Evolutionary conservation across 2,329 filamentous ascomycete genomes (phyloP).

Genomic region (Fusarium coffeatum): DNA sequence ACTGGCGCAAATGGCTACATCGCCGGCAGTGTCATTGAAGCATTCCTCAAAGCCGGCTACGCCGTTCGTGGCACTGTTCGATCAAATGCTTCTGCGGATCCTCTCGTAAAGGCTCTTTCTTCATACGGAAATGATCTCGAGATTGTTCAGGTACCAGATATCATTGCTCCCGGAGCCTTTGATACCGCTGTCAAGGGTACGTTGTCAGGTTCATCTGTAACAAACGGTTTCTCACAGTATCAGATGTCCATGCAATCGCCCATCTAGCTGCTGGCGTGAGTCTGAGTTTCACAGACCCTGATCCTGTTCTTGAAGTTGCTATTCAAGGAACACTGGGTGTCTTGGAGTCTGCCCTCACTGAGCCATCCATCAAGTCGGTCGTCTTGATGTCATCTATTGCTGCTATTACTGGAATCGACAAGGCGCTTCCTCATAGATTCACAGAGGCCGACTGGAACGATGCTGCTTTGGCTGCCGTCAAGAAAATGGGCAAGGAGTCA

Average conservation of each 20-base stretch:
- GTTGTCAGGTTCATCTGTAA: background rate
- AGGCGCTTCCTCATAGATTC: slow-evolving; percentile 22
- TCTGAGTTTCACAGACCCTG: slow-evolving; percentile 37
- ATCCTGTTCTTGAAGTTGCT: slow-evolving; percentile 37
- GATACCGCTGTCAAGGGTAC: slow-evolving; percentile 50
- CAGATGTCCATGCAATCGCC: slow-evolving; percentile 40
- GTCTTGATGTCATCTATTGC: slow-evolving; percentile 45
- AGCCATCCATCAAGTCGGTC: slow-evolving; percentile 40
- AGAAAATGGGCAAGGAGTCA: slow-evolving; percentile 37
- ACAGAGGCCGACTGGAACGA: slow-evolving; percentile 45
- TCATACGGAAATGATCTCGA: slow-evolving; percentile 38
- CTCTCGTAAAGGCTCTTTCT: slow-evolving; percentile 35
- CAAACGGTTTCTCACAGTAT: background rate
- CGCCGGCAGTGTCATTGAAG: slow-evolving; percentile 51
- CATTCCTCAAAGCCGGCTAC: slow-evolving; percentile 53
- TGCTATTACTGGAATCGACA: slow-evolving; percentile 14
- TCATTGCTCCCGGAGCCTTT: slow-evolving; percentile 51
- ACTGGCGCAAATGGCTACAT: slow-evolving; percentile 57
- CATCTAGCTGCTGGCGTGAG: slow-evolving; percentile 41
- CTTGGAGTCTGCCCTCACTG: slow-evolving; percentile 36
- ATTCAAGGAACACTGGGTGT: slow-evolving; percentile 36
- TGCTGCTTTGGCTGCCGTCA: slow-evolving; percentile 26
- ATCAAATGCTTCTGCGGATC: slow-evolving; percentile 42
- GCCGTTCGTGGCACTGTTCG: slow-evolving; percentile 54
- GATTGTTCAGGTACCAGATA: slow-evolving; percentile 51